Conservation (phyloP, 495 filamentous ascomycete species). For the Bacidia rubella region DNA sequence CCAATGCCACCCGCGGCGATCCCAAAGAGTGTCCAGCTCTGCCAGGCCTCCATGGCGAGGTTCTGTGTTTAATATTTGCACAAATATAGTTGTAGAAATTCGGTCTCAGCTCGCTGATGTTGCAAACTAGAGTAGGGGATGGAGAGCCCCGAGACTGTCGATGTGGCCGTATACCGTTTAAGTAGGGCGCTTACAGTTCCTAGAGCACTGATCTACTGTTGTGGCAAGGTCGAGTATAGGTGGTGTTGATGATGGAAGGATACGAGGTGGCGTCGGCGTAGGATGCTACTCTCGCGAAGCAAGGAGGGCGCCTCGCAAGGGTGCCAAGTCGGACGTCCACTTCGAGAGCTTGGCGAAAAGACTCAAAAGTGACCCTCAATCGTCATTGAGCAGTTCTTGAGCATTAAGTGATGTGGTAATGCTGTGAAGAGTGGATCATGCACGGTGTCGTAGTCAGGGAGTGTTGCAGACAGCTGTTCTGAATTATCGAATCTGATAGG, state of each 20-base stretch:
- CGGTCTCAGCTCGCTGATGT: no score
- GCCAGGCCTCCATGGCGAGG: conserved; percentile 15
- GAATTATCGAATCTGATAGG: not conserved
- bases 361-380: not conserved
- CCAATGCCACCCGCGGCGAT: conserved; percentile 9
- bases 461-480: not conserved
- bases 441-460: not conserved
- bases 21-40: conserved; percentile 17
- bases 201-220: no score
- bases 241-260: not conserved
- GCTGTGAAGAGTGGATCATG: not conserved
- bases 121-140: no score
- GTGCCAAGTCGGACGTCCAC: not conserved
- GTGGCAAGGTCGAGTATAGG: no score
- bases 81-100: no score
- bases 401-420: not conserved
- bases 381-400: not conserved
- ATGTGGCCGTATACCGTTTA: not conserved
- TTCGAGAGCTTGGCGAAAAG: not conserved
- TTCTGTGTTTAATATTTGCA: not conserved
- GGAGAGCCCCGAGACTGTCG: not conserved
- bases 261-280: not conserved
- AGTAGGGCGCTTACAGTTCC: not conserved
- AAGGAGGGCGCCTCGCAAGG: not conserved
- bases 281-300: not conserved